Base-by-base conservation (phyloP, 805 yeast genomes). In the Suhomyces tanzawaensis region DNA sequence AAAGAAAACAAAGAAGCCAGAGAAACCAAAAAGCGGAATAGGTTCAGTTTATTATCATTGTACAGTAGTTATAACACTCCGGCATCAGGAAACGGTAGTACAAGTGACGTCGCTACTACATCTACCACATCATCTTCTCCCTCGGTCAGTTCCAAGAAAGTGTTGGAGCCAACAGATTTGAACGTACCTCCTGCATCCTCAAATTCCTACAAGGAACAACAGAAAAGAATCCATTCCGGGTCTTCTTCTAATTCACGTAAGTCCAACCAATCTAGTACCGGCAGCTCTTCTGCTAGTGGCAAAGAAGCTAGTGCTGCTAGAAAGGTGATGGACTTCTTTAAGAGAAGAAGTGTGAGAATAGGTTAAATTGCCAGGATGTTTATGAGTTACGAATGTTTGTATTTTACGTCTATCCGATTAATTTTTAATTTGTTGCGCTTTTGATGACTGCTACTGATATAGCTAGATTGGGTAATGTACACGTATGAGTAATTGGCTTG, bases 291-390 rank as follows among this genome's bases (percentile, higher is more conserved):
- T 48, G 59, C 47, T 40, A 53, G 51, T 46, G 59, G 66, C 44
- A 78, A 74, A 48, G 86, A 81, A 48, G 78, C 80, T 15, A 81
- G 89, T 33, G 82, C 93, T 2, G 88, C 93, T 4, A 78, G 81
- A 54, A 79, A 79, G 51, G 89, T 83, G 7, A 77, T 83, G 74
- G 90, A 82, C 57, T 83, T 83, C 57, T 82, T 83, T 67, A 82
- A 82, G 55, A 74, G 90, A 61, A 76, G 86, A 45, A 62, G 68
- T 39, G 55, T 64, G 4, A 52, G 62, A 43, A 55, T 62, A 14
- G 55, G 56, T 23, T 39, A 25, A n/a, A 30, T 24, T 13, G 8
- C 16, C n/a, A 3, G 16, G 23, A n/a, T 13, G 12, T 7, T 25
- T 24, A 33, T 13, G 36, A 33, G 36, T 25, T 24, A 33, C 17